Evolutionary conservation across 306 rosid genomes (phyloP).

Genomic region (Glycyrrhiza uralensis): DNA sequence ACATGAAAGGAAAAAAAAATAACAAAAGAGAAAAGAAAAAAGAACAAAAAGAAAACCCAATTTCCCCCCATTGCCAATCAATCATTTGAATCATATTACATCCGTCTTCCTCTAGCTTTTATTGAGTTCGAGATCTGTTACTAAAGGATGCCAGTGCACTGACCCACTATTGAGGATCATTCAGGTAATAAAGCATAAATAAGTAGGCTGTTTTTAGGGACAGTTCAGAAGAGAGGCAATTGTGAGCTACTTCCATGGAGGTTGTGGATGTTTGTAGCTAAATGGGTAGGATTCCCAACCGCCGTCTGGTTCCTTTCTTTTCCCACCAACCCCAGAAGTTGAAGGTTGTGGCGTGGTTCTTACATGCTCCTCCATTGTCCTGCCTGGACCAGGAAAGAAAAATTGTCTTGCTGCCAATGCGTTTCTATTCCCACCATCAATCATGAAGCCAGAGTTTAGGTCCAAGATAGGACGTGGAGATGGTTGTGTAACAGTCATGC

Average conservation of each 20-base stretch:
- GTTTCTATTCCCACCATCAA: slow-evolving; percentile 64
- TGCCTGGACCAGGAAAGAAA: slow-evolving; percentile 52
- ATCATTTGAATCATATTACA: slow-evolving; percentile 32
- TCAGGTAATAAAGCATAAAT: too few species aligned
- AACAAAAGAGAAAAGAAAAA: not conserved
- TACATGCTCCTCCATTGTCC: slow-evolving; percentile 62
- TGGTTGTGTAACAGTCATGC: slow-evolving; percentile 48
- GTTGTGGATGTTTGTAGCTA: slow-evolving; percentile 47
- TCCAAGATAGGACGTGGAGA: slow-evolving; percentile 31
- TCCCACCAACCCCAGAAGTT: slow-evolving; percentile 61
- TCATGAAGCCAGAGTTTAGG: slow-evolving; percentile 45
- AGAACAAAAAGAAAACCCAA: not conserved
- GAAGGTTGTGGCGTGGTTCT: slow-evolving; percentile 56
- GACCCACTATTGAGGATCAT: too few species aligned
- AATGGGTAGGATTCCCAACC: slow-evolving; percentile 68
- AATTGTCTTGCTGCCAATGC: slow-evolving; percentile 52
- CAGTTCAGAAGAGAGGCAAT: slow-evolving; percentile 6
- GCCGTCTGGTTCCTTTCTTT: slow-evolving; percentile 82
- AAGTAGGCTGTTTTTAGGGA: too few species aligned
- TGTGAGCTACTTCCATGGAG: slow-evolving; percentile 32
- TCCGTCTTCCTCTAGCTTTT: slow-evolving; percentile 31
- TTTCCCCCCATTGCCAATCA: slow-evolving; percentile 21
- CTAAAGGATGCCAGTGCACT: too few species aligned
- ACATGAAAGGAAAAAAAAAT: not conserved
- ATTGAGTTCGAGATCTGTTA: slow-evolving; percentile 30